phyloP scores from a whole-genome alignment of 345 rosid species.

The Geranium rotundifolium region DNA sequence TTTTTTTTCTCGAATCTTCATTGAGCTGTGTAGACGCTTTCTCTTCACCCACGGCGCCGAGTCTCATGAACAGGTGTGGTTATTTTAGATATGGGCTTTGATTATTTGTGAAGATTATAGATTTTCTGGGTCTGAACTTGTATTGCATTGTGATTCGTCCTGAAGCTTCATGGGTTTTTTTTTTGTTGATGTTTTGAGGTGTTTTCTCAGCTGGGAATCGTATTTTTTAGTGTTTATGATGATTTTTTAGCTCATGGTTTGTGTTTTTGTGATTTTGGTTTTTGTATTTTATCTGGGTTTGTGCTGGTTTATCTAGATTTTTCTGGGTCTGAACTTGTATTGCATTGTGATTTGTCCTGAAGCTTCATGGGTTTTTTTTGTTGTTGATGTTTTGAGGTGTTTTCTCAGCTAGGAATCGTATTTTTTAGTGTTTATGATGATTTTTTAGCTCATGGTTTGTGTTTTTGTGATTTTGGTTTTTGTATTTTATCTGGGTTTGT shows the following conservation, averaged over 20 bases:
- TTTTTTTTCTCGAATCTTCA: not conserved
- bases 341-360: not conserved
- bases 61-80: not conserved
- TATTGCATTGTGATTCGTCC: not conserved
- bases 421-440: too few species aligned
- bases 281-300: not conserved
- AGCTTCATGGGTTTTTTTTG: not conserved
- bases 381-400: not conserved
- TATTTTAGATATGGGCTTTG: not conserved
- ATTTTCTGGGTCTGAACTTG: not conserved
- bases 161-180: not conserved
- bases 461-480: not conserved
- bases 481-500: not conserved
- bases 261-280: not conserved
- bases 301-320: not conserved
- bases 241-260: not conserved
- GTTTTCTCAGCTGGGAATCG: too few species aligned
- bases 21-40: not conserved
- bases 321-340: not conserved
- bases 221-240: too few species aligned
- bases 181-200: not conserved
- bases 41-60: not conserved
- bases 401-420: too few species aligned
- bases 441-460: not conserved
- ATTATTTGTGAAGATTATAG: too few species aligned